Percentiles rank a stretch among this genome's conserved stretches.
Conservation (phyloP, 2,329 filamentous ascomycete species). For the Phyllosticta paracitricarpa region DNA sequence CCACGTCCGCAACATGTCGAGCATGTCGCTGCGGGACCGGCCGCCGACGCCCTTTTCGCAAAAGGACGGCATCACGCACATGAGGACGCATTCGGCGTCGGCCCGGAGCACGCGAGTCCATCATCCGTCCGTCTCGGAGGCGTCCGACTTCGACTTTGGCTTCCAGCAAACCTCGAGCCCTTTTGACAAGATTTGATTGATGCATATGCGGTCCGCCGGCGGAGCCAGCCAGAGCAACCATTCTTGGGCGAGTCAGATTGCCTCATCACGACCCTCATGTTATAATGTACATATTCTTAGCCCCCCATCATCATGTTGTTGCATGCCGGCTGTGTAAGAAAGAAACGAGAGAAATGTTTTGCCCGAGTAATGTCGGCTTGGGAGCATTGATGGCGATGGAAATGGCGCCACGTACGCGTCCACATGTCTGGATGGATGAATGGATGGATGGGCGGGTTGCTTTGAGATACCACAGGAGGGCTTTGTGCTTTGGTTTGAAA, state of each 20-base stretch:
- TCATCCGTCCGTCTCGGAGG: constrained; percentile 28
- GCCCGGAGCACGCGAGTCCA: constrained; percentile 17
- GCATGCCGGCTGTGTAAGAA: constrained; percentile 4
- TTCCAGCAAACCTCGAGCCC: constrained; percentile 2
- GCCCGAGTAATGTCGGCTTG: no score
- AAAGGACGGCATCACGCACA: not conserved
- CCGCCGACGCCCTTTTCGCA: constrained; percentile 29
- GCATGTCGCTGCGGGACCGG: constrained; percentile 24
- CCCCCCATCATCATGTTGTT: not conserved
- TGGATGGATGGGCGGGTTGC: not conserved
- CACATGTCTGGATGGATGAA: not conserved
- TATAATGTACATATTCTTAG: constrained; percentile 8
- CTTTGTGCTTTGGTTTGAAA: not conserved
- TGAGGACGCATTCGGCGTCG: constrained; percentile 3
- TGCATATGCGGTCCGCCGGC: not conserved
- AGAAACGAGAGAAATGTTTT: constrained; percentile 1
- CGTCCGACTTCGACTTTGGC: constrained; percentile 26
- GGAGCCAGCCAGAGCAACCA: no score
- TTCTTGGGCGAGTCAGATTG: not conserved
- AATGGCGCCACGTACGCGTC: not conserved
- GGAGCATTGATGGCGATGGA: not conserved
- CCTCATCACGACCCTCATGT: constrained; percentile 1
- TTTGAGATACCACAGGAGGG: not conserved
- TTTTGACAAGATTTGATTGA: constrained; percentile 4
- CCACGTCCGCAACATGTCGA: constrained; percentile 9